Conservation (phyloP, 805 yeast species). For the Diddensiella santjacobensis region DNA sequence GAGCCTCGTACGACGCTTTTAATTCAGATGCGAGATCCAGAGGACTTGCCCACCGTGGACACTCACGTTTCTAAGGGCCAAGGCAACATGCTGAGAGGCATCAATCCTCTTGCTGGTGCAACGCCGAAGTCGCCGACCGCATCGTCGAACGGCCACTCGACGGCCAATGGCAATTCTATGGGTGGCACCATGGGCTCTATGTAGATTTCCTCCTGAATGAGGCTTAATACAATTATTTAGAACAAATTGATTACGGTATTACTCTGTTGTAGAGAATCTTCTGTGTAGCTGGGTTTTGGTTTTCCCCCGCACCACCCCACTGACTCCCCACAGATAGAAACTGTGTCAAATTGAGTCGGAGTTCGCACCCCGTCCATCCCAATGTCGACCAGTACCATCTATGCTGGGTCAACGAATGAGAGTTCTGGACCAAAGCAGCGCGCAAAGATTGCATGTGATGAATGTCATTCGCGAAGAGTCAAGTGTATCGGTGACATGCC, state of each 20-base stretch:
- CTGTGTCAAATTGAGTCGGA: too few relatives aligned
- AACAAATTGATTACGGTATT: too few relatives aligned
- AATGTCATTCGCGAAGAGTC: slow-evolving; percentile 4
- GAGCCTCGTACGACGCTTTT: not conserved
- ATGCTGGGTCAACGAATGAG: not conserved
- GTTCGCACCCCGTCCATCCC: too few relatives aligned
- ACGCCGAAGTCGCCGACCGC: not conserved
- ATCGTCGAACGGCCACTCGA: not conserved
- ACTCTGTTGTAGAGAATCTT: too few relatives aligned
- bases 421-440: not conserved
- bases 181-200: slow-evolving; percentile 3
- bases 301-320: too few relatives aligned
- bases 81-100: slow-evolving; percentile 2
- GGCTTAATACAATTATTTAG: not conserved
- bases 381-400: not conserved
- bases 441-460: slow-evolving; percentile 1
- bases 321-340: too few relatives aligned
- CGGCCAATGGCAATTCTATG: not conserved
- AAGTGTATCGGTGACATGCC: slow-evolving; percentile 1
- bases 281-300: too few relatives aligned
- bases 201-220: not conserved
- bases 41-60: slow-evolving; percentile 4
- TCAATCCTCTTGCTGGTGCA: slow-evolving; percentile 1
- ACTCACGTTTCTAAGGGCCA: slow-evolving; percentile 3
- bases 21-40: slow-evolving; percentile 3